Base-by-base conservation (phyloP, 768 basidiomycete species). In the Brasilioporus rufonigricans region DNA sequence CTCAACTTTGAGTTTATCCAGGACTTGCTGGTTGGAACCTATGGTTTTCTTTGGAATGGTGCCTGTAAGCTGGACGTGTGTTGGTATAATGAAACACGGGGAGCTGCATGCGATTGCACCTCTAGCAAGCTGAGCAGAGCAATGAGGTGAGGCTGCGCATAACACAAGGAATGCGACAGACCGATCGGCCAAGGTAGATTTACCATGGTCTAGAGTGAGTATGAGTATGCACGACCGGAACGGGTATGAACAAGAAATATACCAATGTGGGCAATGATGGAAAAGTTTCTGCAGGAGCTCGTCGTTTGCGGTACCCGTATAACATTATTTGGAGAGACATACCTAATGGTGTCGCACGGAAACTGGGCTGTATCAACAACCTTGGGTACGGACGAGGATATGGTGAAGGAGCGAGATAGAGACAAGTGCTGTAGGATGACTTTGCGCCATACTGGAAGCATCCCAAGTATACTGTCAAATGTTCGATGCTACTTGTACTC, bases 221-320 rank as follows among this genome's bases (percentile, higher is more conserved):
- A 48, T 52, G 48, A 68, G 59, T 6, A 31, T 3, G 13, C 11
- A 27, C 18, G 58, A 41, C 21, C 13, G 13, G 23, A 18, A 16
- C 9, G 23, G 7, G 32, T 9, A 18, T 0, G 16, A 38, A 27
- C 11, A 27, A 10, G 14, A 35, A 27, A 29, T 56, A 51, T 65
- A 86, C 93, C 93, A 62, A 97, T 97, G 70, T 98, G 95, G 1
- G 94, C 94, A 67, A 98, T 96, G 61, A 98, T 93, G 11, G 93
- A 95, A 70, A 98, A 93, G 70, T 98, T 98, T 50, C 89, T 90
- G 55, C 13, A 33, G 2, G 41, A 48, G 44, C 24, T 1, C 10
- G 4, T 46, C 39, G 35, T 44, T 40, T 45, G n/a, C 44, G 11
- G 53, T 21, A 23, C 24, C 14, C 9, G 14, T 4, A 8, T 19